phyloP scores from a whole-genome alignment of 1,284 basidiomycete genomes.

The Kalmanozyma brasiliensis region DNA sequence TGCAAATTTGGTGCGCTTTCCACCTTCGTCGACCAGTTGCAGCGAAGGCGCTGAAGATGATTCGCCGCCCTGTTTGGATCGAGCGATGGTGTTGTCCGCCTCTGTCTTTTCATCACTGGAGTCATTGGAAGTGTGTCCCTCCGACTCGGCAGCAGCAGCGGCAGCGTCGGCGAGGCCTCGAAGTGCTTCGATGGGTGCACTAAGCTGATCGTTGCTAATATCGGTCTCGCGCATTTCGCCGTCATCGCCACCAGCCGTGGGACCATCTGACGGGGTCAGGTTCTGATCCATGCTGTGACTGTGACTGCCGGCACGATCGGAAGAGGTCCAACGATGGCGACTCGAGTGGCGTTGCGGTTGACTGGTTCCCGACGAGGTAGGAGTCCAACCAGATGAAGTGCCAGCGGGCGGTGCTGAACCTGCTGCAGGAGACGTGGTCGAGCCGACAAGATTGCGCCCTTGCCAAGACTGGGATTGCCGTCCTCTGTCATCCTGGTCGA shows the following conservation, averaged over 20 bases:
- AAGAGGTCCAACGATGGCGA: slow-evolving; percentile 30
- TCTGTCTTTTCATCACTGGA: slow-evolving; percentile 32
- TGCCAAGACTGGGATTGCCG: slow-evolving; percentile 17
- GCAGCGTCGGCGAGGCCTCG: slow-evolving; percentile 92
- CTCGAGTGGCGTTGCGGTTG: slow-evolving; percentile 14
- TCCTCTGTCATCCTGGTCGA: slow-evolving; percentile 17
- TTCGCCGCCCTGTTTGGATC: slow-evolving; percentile 2
- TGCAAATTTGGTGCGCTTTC: slow-evolving; percentile 18
- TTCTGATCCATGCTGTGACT: slow-evolving; percentile 23
- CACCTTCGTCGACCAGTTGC: slow-evolving; percentile 29
- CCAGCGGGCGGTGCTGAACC: slow-evolving; percentile 1
- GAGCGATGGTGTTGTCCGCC: neutral
- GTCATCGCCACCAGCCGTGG: slow-evolving; percentile 9
- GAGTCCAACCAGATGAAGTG: slow-evolving; percentile 24
- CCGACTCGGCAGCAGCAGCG: slow-evolving; percentile 79
- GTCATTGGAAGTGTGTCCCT: slow-evolving; percentile 31
- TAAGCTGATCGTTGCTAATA: slow-evolving; percentile 52
- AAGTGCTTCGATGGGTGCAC: slow-evolving; percentile 90
- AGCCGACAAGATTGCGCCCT: slow-evolving; percentile 9
- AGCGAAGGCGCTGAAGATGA: slow-evolving; percentile 13
- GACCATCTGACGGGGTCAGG: slow-evolving; percentile 25
- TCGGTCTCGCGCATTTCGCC: slow-evolving; percentile 35
- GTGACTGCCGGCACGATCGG: slow-evolving; percentile 30
- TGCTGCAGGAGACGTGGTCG: slow-evolving; percentile 11
- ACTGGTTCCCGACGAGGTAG: slow-evolving; percentile 8